phyloP scores from a whole-genome alignment of 2,329 filamentous ascomycete genomes.

The Phoma sp. region DNA sequence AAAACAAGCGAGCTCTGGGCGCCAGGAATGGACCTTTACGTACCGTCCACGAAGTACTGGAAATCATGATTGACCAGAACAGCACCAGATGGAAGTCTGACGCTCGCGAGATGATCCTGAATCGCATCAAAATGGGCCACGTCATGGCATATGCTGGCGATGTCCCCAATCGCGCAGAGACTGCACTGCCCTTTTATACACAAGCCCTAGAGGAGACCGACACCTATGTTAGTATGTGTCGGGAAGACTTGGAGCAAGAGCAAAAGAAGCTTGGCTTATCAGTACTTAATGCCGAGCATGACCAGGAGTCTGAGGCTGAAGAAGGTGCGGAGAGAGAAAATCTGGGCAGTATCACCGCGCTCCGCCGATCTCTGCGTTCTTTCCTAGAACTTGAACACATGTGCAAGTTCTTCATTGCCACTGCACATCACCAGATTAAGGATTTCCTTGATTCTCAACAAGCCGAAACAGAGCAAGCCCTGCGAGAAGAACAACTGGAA shows the following conservation, averaged over 20 bases:
- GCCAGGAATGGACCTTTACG: conserved; percentile 69
- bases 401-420: conserved; percentile 83
- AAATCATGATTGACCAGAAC: conserved; percentile 89
- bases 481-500: conserved; percentile 71
- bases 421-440: conserved; percentile 83
- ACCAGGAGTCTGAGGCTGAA: conserved; percentile 43
- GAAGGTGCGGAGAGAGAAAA: conserved; percentile 49
- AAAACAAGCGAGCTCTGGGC: conserved; percentile 68
- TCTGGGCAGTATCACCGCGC: conserved; percentile 59
- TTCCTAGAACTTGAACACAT: conserved; percentile 82
- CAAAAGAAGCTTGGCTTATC: conserved; percentile 44
- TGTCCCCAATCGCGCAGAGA: conserved; percentile 57
- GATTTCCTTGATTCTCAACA: conserved; percentile 67
- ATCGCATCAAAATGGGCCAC: conserved; percentile 74
- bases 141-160: conserved; percentile 76
- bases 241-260: conserved; percentile 65
- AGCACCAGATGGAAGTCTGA: conserved; percentile 70
- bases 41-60: conserved; percentile 84
- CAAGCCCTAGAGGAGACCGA: conserved; percentile 51
- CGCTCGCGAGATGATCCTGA: conserved; percentile 69
- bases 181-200: conserved; percentile 75
- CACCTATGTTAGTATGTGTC: conserved; percentile 66
- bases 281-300: conserved; percentile 34
- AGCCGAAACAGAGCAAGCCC: conserved; percentile 70
- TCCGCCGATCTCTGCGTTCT: conserved; percentile 70